A percentile compares a stretch with the other conserved stretches of the same genome.
phyloP scores from a whole-genome alignment of 2,329 filamentous ascomycete species.

The Blumeriella jaapii region DNA sequence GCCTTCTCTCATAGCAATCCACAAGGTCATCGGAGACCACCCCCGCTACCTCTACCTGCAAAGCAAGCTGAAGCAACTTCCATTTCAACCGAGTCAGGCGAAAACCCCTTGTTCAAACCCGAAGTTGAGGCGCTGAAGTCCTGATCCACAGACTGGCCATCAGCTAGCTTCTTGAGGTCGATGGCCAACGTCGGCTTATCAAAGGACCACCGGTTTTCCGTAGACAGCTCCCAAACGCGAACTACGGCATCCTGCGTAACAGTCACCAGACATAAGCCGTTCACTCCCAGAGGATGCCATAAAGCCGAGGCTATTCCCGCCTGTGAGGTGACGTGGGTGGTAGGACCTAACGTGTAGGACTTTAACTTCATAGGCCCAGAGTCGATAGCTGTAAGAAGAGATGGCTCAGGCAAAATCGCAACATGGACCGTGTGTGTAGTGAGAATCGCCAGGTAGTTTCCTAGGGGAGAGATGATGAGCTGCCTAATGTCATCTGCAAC shows the following conservation, averaged over 20 bases:
- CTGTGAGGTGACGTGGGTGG: constrained; percentile 79
- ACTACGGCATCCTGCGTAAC: constrained; percentile 82
- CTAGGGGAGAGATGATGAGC: constrained; percentile 71
- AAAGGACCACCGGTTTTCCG: constrained; percentile 77
- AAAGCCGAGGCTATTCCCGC: constrained; percentile 68
- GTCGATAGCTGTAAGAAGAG: constrained; percentile 62
- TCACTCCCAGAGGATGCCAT: constrained; percentile 87
- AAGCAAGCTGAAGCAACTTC: constrained; percentile 87
- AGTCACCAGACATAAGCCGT: constrained; percentile 73
- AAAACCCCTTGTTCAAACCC: constrained; percentile 70
- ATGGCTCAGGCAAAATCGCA: constrained; percentile 69
- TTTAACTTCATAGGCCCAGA: constrained; percentile 62
- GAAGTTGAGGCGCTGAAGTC: constrained; percentile 70
- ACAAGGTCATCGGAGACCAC: constrained; percentile 94
- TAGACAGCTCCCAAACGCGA: constrained; percentile 79
- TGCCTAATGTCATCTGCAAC: constrained; percentile 76
- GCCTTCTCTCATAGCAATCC: constrained; percentile 89
- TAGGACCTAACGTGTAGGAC: constrained; percentile 84
- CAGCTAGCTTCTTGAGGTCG: constrained; percentile 79
- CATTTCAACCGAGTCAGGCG: constrained; percentile 84
- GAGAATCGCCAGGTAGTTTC: constrained; percentile 71
- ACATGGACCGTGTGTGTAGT: constrained; percentile 85
- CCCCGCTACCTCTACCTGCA: constrained; percentile 55
- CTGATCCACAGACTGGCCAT: constrained; percentile 70
- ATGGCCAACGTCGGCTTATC: constrained; percentile 73